These are phyloP conservation scores for Phytomonas sp. DNA, from an alignment of 208 protist species.

Conservation along the genomic window DNA sequence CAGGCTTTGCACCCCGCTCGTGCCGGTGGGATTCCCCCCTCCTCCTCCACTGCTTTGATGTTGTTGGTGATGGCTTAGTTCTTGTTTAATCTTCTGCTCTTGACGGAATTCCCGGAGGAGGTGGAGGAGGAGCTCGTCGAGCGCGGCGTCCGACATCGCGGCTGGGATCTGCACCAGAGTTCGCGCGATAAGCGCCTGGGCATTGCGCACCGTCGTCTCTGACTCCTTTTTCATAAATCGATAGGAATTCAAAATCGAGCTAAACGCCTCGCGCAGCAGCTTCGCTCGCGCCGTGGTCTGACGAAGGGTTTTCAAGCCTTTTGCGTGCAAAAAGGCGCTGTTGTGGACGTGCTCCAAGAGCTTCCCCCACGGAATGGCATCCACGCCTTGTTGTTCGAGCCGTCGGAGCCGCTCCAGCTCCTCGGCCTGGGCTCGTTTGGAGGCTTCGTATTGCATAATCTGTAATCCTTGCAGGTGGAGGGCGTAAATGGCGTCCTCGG, in stretches of 20 bases:
- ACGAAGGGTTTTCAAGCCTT: constrained; percentile 38
- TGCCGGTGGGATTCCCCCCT: constrained; percentile 11
- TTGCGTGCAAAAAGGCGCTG: constrained; percentile 29
- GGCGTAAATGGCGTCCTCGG: constrained; percentile 31
- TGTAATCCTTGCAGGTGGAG: constrained; percentile 46
- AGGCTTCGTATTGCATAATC: constrained; percentile 52
- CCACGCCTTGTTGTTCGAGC: constrained; percentile 66
- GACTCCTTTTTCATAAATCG: constrained; percentile 28
- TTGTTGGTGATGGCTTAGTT: constrained; percentile 6
- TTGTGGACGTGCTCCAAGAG: constrained; percentile 63
- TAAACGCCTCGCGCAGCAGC: constrained; percentile 48
- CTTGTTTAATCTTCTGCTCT: constrained; percentile 17
- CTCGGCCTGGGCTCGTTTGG: constrained; percentile 48
- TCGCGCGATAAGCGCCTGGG: constrained; percentile 61
- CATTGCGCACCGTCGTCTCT: constrained; percentile 42
- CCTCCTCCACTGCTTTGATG: neutral
- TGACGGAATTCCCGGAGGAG: constrained; percentile 28
- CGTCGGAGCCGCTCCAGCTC: constrained; percentile 52
- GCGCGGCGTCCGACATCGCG: constrained; percentile 41
- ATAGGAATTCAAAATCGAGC: constrained; percentile 44
- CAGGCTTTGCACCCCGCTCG: neutral
- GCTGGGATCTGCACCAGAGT: constrained; percentile 50
- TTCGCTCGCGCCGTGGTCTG: constrained; percentile 29
- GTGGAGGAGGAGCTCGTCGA: constrained; percentile 40
- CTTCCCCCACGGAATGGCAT: constrained; percentile 47